These are phyloP conservation scores for Aspergillus ustus DNA, from an alignment of 2,329 filamentous ascomycete genomes.

Conservation along the genomic window DNA sequence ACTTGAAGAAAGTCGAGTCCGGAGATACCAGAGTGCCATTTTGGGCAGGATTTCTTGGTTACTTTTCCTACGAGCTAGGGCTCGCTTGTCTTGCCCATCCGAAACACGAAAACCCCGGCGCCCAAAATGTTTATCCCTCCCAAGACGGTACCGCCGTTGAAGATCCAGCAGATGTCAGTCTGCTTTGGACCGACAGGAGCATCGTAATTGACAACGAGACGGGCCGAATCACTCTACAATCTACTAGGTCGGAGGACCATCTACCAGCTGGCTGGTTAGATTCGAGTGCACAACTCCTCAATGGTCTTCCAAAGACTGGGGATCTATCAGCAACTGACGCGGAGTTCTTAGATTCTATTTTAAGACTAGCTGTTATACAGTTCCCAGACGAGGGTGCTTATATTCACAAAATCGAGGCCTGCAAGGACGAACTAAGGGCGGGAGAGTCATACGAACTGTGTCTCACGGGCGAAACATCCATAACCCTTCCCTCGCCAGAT, in stretches of 20 bases:
- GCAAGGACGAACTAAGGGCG: conserved; percentile 72
- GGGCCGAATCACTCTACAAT: conserved; percentile 68
- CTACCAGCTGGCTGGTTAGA: conserved; percentile 53
- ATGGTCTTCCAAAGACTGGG: conserved; percentile 23
- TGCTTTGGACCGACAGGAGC: conserved; percentile 77
- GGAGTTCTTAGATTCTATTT: conserved; percentile 36
- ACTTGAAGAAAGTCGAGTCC: conserved; percentile 42
- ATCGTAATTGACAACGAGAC: conserved; percentile 75
- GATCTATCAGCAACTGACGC: conserved; percentile 20
- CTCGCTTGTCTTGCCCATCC: conserved; percentile 59
- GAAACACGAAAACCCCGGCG: conserved; percentile 43
- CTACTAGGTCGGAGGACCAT: conserved; percentile 54
- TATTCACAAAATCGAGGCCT: conserved; percentile 67
- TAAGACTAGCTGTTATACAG: conserved; percentile 33
- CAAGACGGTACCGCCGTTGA: conserved; percentile 25
- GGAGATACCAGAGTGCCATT: conserved; percentile 60
- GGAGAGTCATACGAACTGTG: conserved; percentile 88
- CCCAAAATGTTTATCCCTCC: conserved; percentile 1
- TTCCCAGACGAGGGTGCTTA: conserved; percentile 58
- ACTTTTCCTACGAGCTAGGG: conserved; percentile 82
- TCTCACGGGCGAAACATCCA: conserved; percentile 74
- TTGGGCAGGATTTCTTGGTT: conserved; percentile 83
- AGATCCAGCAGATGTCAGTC: conserved; percentile 70
- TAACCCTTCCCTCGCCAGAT: conserved; percentile 50
- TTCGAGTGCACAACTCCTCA: conserved; percentile 32